Evolutionary conservation across 1,139 yeast genomes (phyloP), one percentile per base, ranked within the genome.

Genomic region (Lodderomyces pseudojiufengensis): DNA sequence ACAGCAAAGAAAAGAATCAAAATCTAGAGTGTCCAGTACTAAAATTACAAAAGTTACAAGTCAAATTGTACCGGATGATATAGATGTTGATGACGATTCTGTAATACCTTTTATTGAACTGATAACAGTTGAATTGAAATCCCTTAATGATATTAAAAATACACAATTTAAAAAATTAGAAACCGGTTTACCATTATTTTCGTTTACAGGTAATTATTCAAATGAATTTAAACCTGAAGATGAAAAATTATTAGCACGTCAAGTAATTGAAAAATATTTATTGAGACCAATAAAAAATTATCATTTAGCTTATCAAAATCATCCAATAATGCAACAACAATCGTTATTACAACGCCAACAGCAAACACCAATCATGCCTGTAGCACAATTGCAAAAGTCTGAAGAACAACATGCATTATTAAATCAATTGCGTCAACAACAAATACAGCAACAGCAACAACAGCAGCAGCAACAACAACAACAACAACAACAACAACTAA

Each of bases 261-360:
- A 61, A 51, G 63, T 69, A 9, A 67, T 70, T 40, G 76, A 70
- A 47, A 57, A 61, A 33, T 65, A 56, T 39, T 48, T 70, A 31
- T 62, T 69, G 41, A 61, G 64, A 37, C 75, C 74, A 11, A 55
- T 70, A 40, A 70, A 70, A 43, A 70, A 69, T 44, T 70, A 70
- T 44, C 74, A 70, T 46, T 63, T 70, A 49, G 71, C 75, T 10
- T 70, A 69, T 48, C 70, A 63, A 45, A 69, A 69, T 49, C 76
- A 69, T 45, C 73, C 70, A 33, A 61, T 63, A 41, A 52, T 58
- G 33, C 74, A 68, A 49, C 72, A 65, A 44, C 69, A 59, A 43
- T 52, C 64, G 3, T 57, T 65, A 28, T 51, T 63, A 31, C 64
- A 55, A 39, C 60, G 54, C 40, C 59, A 44, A 40, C 56, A 43